Evolutionary conservation across 139 green algal species (phyloP).

Genomic region (Coccomyxa sp.): DNA sequence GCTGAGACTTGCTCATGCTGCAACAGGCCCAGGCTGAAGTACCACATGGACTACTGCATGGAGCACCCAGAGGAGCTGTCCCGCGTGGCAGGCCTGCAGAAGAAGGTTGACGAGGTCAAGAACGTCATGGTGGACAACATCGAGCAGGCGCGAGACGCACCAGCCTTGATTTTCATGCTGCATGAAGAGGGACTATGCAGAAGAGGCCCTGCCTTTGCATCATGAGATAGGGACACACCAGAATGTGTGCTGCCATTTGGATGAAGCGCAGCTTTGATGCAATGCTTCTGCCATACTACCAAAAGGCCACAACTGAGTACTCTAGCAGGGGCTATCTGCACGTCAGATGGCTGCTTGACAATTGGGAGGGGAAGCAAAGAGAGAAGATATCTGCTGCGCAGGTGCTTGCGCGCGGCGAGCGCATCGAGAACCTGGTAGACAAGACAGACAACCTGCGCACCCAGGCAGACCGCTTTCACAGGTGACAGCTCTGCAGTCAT

Average conservation of each 20-base stretch:
- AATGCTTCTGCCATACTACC: no score
- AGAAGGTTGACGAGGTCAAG: slow-evolving; percentile 90
- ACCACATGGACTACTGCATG: slow-evolving; percentile 89
- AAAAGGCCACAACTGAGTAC: no score
- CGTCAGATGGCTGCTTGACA: no score
- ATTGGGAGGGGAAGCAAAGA: no score
- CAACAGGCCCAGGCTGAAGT: slow-evolving; percentile 72
- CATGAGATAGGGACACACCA: no score
- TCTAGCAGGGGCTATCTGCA: no score
- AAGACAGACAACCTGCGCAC: slow-evolving; percentile 91
- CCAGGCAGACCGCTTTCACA: slow-evolving; percentile 86
- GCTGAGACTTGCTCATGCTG: neutral
- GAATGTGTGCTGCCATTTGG: no score
- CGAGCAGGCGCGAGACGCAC: slow-evolving; percentile 62
- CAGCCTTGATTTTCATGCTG: neutral
- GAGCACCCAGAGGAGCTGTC: slow-evolving; percentile 87
- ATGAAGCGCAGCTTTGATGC: no score
- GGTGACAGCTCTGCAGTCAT: no score
- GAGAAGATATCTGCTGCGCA: neutral
- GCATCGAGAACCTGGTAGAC: slow-evolving; percentile 93
- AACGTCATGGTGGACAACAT: slow-evolving; percentile 98
- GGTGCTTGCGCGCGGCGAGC: slow-evolving; percentile 82
- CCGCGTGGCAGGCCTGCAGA: slow-evolving; percentile 81
- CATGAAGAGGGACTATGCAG: no score
- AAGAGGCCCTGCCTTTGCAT: no score